Conservation (phyloP, 352 stramenopile genomes). For the Globisporangium carolinianum region DNA sequence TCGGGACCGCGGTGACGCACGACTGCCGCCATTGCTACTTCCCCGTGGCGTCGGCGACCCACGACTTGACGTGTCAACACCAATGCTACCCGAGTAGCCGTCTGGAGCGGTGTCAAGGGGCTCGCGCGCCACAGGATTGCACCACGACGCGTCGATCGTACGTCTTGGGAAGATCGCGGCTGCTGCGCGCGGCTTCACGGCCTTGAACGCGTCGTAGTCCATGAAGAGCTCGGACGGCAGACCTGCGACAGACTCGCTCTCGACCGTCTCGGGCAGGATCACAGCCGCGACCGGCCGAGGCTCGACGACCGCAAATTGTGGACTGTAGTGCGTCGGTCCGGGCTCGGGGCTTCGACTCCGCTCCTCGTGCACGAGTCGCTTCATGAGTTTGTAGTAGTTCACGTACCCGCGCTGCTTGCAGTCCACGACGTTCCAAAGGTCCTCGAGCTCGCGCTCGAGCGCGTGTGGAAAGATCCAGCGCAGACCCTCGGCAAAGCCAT, state of each 20-base stretch:
- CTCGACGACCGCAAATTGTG: slow-evolving; percentile 36
- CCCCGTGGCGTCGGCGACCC: background rate
- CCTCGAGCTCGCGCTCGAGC: slow-evolving; percentile 43
- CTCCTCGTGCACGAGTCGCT: slow-evolving; percentile 14
- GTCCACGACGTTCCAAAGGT: slow-evolving; percentile 37
- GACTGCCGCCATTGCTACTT: background rate
- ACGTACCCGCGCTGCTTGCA: slow-evolving; percentile 10
- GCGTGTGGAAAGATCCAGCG: slow-evolving; percentile 49
- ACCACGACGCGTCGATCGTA: slow-evolving; percentile 67
- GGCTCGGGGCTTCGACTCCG: slow-evolving; percentile 49
- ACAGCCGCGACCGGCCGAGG: slow-evolving; percentile 28
- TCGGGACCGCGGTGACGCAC: background rate
- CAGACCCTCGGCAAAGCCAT: slow-evolving; percentile 32
- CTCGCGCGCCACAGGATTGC: slow-evolving; percentile 47
- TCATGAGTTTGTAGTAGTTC: slow-evolving; percentile 15
- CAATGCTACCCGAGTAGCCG: background rate
- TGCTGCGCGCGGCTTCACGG: slow-evolving; percentile 37
- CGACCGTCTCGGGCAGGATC: slow-evolving; percentile 38
- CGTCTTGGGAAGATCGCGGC: slow-evolving; percentile 47
- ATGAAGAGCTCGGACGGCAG: slow-evolving; percentile 59
- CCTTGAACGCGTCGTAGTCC: slow-evolving; percentile 60
- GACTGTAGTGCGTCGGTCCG: slow-evolving; percentile 61
- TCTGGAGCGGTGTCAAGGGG: background rate
- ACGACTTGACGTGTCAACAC: no score
- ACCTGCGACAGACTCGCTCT: slow-evolving; percentile 20